Evolutionary conservation across 352 stramenopile species (phyloP).

Genomic region (Phytophthora pisi): DNA sequence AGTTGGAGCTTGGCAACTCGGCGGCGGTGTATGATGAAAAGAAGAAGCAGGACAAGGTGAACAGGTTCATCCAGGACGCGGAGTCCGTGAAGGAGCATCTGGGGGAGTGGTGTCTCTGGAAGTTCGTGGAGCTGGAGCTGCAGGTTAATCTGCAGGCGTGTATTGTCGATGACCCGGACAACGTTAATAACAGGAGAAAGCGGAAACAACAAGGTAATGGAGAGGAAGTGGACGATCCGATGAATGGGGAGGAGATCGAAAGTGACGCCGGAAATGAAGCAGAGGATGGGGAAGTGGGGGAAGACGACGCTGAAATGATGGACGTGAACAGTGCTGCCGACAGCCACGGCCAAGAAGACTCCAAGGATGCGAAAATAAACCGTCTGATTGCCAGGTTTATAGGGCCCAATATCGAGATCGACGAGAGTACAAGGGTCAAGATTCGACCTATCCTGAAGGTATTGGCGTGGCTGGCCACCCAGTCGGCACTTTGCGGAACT

Average conservation of each 20-base stretch:
- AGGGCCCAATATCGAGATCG: conserved; percentile 41
- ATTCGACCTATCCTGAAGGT: conserved; percentile 66
- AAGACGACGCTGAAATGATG: conserved; percentile 16
- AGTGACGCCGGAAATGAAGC: conserved; percentile 29
- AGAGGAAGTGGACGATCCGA: conserved; percentile 14
- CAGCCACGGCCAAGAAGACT: background rate
- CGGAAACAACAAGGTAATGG: conserved; percentile 29
- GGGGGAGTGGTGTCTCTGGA: conserved; percentile 80
- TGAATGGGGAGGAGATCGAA: conserved; percentile 28
- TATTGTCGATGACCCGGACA: conserved; percentile 62
- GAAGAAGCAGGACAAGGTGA: conserved; percentile 76
- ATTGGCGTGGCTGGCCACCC: conserved; percentile 47
- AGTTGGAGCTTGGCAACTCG: conserved; percentile 78
- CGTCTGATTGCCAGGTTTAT: conserved; percentile 38
- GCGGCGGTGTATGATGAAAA: conserved; percentile 73
- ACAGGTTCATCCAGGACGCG: conserved; percentile 73
- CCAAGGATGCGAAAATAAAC: conserved; percentile 27
- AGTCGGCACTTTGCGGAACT: conserved; percentile 41
- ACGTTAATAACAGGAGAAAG: conserved; percentile 59
- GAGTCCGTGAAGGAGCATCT: conserved; percentile 67
- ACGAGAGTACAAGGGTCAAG: conserved; percentile 38
- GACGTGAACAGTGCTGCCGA: conserved; percentile 4
- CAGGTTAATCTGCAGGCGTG: conserved; percentile 75
- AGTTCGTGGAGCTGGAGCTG: conserved; percentile 81
- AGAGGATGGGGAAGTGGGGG: conserved; percentile 37